phyloP scores from a whole-genome alignment of 306 rosid genomes.

The Hippophae tibetana region DNA sequence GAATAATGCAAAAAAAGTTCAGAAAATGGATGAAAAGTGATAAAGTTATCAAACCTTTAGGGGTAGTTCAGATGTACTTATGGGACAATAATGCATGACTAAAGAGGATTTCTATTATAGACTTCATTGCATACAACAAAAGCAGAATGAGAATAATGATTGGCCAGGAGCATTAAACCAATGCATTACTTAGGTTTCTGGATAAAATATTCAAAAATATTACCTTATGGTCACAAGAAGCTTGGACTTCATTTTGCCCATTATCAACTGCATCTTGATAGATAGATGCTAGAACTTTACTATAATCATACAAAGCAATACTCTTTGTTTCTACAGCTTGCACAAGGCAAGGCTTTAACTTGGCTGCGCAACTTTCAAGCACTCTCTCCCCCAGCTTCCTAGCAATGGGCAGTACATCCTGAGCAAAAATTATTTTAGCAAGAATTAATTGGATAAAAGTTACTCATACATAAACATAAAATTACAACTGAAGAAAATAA shows the following conservation, averaged over 20 bases:
- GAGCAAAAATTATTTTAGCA: constrained; percentile 11
- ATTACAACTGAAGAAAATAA: constrained; percentile 7
- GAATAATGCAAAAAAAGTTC: neutral
- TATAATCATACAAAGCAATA: constrained; percentile 47
- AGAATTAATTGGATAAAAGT: constrained; percentile 7
- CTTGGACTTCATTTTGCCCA: constrained; percentile 47
- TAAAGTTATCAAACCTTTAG: too few relatives aligned
- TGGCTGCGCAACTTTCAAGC: constrained; percentile 48
- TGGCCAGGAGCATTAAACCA: too few relatives aligned
- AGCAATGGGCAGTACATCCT: constrained; percentile 60
- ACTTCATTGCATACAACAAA: too few relatives aligned
- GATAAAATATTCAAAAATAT: neutral
- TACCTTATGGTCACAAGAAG: constrained; percentile 39
- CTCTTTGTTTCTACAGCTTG: constrained; percentile 52
- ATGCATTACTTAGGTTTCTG: too few relatives aligned
- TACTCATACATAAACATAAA: neutral
- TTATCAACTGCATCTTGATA: constrained; percentile 44
- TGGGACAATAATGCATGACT: too few relatives aligned
- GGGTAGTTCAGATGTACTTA: too few relatives aligned
- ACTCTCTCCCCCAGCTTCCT: constrained; percentile 71
- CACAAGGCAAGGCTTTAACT: constrained; percentile 52
- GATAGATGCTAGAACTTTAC: constrained; percentile 54
- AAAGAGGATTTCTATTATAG: too few relatives aligned
- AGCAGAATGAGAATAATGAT: too few relatives aligned
- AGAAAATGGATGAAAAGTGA: neutral